Percentiles rank a stretch among this genome's conserved stretches.
These are phyloP conservation scores for Shiraia sp. DNA, from an alignment of 2,329 filamentous ascomycete genomes.

Conservation along the genomic window DNA sequence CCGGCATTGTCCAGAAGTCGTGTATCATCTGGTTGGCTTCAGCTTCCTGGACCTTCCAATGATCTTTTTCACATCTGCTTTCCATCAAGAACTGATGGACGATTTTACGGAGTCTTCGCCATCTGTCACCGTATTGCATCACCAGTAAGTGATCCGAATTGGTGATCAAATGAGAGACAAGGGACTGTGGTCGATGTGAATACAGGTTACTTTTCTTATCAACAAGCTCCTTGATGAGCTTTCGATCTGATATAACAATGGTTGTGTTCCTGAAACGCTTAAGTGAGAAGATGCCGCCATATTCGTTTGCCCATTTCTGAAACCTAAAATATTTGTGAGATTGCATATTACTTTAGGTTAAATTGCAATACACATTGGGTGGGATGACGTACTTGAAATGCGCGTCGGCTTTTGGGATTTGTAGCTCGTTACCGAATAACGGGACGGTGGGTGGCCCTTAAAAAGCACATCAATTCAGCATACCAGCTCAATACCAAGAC, in stretches of 20 bases:
- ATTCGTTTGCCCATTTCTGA: conserved; percentile 8
- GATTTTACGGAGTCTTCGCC: conserved; percentile 53
- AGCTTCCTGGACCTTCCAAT: conserved; percentile 51
- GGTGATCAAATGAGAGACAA: conserved; percentile 44
- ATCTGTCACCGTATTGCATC: conserved; percentile 53
- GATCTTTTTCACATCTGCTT: conserved; percentile 48
- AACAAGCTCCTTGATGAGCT: conserved; percentile 7
- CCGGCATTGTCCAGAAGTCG: conserved; percentile 49
- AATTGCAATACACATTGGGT: neutral
- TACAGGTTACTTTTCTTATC: conserved; percentile 11
- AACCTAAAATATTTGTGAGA: conserved; percentile 4
- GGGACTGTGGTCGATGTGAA: conserved; percentile 8
- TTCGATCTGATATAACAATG: conserved; percentile 9
- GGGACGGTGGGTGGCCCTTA: conserved; percentile 10
- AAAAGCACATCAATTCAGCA: neutral
- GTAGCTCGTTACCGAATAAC: conserved; percentile 11
- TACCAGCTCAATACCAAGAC: neutral
- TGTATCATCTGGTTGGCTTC: conserved; percentile 54
- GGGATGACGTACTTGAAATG: conserved; percentile 9
- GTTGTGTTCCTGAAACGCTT: conserved; percentile 9
- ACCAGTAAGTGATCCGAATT: conserved; percentile 53
- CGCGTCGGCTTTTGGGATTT: conserved; percentile 8
- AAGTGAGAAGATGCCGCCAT: conserved; percentile 14
- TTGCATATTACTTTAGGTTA: neutral
- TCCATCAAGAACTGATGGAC: conserved; percentile 54